phyloP scores from a whole-genome alignment of 73 alveolate species.

The Halteria grandinella region DNA sequence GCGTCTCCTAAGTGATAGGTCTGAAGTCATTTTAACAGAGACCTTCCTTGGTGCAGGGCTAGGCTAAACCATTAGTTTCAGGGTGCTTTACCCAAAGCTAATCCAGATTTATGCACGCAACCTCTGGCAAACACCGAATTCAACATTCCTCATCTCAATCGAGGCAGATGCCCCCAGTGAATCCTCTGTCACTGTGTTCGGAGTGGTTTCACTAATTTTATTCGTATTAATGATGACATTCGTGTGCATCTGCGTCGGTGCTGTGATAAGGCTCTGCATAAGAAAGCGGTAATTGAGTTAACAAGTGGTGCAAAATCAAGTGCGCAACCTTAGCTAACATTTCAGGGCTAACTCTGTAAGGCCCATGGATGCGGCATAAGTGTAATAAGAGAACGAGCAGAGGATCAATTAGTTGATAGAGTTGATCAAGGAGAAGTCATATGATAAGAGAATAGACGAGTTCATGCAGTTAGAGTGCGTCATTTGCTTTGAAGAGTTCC shows the following conservation, averaged over 20 bases:
- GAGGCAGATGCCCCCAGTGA: background rate
- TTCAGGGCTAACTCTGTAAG: background rate
- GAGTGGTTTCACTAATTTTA: slow-evolving; percentile 18
- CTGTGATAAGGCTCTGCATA: slow-evolving; percentile 23
- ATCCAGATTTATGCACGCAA: slow-evolving; percentile 12
- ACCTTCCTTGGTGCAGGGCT: slow-evolving; percentile 2
- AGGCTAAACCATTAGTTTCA: background rate
- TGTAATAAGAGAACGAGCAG: background rate
- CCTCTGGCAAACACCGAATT: background rate
- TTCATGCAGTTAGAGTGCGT: slow-evolving; percentile 30
- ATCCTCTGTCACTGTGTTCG: slow-evolving; percentile 7
- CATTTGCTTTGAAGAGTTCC: slow-evolving; percentile 31
- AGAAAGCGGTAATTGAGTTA: slow-evolving; percentile 8
- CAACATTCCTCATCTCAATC: slow-evolving; percentile 11
- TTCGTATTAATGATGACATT: slow-evolving; percentile 12
- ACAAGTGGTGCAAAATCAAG: background rate
- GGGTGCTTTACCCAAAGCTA: background rate
- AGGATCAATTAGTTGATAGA: background rate
- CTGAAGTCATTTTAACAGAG: background rate
- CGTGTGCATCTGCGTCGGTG: slow-evolving; percentile 17
- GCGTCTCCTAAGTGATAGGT: background rate
- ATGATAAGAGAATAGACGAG: slow-evolving; percentile 27
- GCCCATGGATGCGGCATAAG: background rate
- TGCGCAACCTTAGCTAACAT: too few species aligned
- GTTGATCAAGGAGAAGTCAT: slow-evolving; percentile 11